A percentile compares a stretch with the other conserved stretches of the same genome.
Evolutionary conservation across 768 basidiomycete species (phyloP).

Genomic region (Collybiopsis luxurians): DNA sequence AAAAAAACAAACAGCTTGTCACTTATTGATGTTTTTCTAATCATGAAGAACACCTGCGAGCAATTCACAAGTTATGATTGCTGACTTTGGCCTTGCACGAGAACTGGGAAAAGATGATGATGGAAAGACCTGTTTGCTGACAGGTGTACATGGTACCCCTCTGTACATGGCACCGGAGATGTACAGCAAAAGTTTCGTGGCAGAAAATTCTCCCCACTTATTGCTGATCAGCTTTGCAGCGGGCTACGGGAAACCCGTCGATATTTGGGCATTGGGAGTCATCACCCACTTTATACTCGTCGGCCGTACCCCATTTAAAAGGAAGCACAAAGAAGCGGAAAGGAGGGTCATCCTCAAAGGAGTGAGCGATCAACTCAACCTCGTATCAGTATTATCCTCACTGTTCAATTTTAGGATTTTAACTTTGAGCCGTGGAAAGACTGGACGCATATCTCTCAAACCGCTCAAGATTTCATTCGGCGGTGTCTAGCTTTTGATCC

Average conservation of each 20-base stretch:
- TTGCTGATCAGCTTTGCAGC: constrained; percentile 24
- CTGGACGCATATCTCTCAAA: constrained; percentile 54
- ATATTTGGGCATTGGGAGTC: constrained; percentile 78
- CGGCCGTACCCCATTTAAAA: constrained; percentile 77
- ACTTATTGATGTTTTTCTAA: too few species aligned
- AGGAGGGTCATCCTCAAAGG: background rate
- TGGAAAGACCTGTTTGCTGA: constrained; percentile 64
- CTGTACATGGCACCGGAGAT: constrained; percentile 79
- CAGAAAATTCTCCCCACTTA: background rate
- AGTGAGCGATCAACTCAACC: constrained; percentile 45
- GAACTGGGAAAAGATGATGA: constrained; percentile 41
- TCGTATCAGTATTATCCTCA: too few species aligned
- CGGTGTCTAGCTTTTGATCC: constrained; percentile 69
- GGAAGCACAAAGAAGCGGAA: constrained; percentile 19
- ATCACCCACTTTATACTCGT: constrained; percentile 74
- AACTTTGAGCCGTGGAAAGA: too few species aligned
- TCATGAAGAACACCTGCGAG: constrained; percentile 28
- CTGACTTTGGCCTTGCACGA: background rate
- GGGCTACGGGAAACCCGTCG: constrained; percentile 76
- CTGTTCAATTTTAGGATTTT: too few species aligned
- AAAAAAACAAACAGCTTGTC: too few species aligned
- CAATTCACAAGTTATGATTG: background rate
- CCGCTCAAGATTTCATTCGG: constrained; percentile 59
- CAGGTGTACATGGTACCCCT: constrained; percentile 75
- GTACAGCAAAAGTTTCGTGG: constrained; percentile 56